Base-by-base conservation (phyloP, 768 basidiomycete genomes). In the Ephemerocybe angulata region DNA sequence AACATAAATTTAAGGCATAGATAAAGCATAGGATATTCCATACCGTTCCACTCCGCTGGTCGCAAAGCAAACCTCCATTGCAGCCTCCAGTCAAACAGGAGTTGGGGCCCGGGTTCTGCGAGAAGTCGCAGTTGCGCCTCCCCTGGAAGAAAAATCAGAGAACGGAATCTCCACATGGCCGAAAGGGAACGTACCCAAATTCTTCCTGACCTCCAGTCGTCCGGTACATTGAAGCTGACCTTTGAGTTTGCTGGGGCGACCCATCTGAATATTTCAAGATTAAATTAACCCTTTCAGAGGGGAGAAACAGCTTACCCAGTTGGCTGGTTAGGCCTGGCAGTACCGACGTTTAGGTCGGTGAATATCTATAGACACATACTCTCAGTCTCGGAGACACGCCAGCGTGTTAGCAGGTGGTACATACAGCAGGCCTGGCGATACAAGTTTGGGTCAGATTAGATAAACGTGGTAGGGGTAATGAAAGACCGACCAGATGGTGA, bases 61-160 rank as follows among this genome's bases (percentile, higher is more conserved):
- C 80, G 58, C 87, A 88, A 11, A 72, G 61, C 8, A 89, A 70
- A 33, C 87, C 87, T 15, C 87, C 87, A 55, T 83, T 85, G 63
- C 87, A 88, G 46, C 85, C 85, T 37, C 87, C 87, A 53, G 76
- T 75, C 19, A 82, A 58, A 59, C 87, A 89, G 13, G 83, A 82
- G 58, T 76, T 83, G 22, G 78, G 82, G n/a, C 78, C 77, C 37
- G 75, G 75, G 61, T 77, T 76, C 38, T 58, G 70, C 50, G 67
- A 70, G 62, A 88, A 88, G 67, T 87, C 70, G 59, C 87, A 88
- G 62, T 85, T 67, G 19, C 82, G 79, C 25, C 85, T 78, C 43
- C 70, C 86, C 88, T 86, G 76, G 53, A 15, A 55, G 24, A 27
- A 17, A 12, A 49, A 27, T 15, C 19, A 41, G 15, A 47, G 40